Base-by-base conservation (phyloP, 257 asterid species). In the Catharanthus roseus region DNA sequence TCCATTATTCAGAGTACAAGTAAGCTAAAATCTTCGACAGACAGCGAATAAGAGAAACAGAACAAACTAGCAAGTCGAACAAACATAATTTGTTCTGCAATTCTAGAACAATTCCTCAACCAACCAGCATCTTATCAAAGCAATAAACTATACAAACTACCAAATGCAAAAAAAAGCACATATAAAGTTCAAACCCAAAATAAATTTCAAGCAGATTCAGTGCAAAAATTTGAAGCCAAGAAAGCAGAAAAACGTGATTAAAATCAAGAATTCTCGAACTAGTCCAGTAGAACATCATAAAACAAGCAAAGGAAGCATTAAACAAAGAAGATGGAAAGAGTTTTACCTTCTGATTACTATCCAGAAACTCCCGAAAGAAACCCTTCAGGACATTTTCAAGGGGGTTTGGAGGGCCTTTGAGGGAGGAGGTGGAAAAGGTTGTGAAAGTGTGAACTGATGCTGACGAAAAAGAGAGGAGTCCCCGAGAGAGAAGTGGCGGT, bases 311-410 rank as follows among this genome's bases (percentile, higher is more conserved):
- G 47, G 53, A 57, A 16, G 29, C 29, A 23, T 6, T n/a, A 16
- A 28, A 38, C 21, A 18, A 15, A 9, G n/a, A 33, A 19, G n/a
- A 38, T 62, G 28, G 33, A 38, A 69, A 47, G 63, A 69, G 7
- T 64, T 70, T 38, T 75, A 69, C 75, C 72, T 63, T 31, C 51
- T 50, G 33, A 33, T 28, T 38, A 16, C 29, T 13, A 26, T 10
- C 61, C 19, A 5, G 73, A 36, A 53, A 36, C 73, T 16, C 23
- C 55, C 54, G 29, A 60, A 58, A 58, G 31, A 42, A 28, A 23
- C 44, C 38, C 18, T 62, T 31, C 7, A 42, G 8, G 16, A 29
- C 56, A 42, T 29, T 62, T 18, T 33, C 66, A 33, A 33, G 44
- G 16, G 67, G 67, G 15, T 18, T 62, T 6, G 67, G 21, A 34